Percentiles rank a stretch among this genome's conserved stretches.
These are phyloP conservation scores for Rubroboletus pulcherrimus DNA, from an alignment of 768 basidiomycete species.

Conservation along the genomic window DNA sequence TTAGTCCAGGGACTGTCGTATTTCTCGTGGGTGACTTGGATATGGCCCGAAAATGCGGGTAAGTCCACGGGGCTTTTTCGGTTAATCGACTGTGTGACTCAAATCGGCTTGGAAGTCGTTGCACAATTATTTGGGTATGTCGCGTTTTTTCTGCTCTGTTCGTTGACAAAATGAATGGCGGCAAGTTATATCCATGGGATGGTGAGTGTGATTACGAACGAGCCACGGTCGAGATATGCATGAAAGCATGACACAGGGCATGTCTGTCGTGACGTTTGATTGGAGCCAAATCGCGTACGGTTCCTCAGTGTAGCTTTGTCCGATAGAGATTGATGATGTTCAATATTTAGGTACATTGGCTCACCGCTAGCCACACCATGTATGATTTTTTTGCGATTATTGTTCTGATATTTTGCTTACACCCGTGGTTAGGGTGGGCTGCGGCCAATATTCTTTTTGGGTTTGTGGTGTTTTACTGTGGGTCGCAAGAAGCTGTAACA, in stretches of 20 bases:
- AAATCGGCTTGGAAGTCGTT: conserved; percentile 31
- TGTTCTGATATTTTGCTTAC: neutral
- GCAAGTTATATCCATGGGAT: conserved; percentile 41
- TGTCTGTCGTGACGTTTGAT: conserved; percentile 76
- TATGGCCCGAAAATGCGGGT: conserved; percentile 46
- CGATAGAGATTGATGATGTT: neutral
- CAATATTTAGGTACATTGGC: conserved; percentile 23
- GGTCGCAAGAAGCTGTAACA: neutral
- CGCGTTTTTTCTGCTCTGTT: neutral
- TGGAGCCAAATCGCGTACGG: conserved; percentile 62
- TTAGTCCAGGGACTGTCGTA: conserved; percentile 47
- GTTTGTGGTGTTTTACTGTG: conserved; percentile 71
- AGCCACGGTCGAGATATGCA: neutral
- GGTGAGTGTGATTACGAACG: conserved; percentile 26
- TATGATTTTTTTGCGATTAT: conserved; percentile 3
- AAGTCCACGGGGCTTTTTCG: conserved; percentile 19
- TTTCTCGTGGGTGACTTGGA: conserved; percentile 60
- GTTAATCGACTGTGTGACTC: conserved; percentile 16
- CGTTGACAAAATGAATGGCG: conserved; percentile 1
- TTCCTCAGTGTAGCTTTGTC: neutral
- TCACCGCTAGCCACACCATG: conserved; percentile 69
- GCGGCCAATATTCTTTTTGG: conserved; percentile 67
- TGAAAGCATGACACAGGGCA: conserved; percentile 35
- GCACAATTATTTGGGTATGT: conserved; percentile 47
- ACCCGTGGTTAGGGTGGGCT: conserved; percentile 54